Evolutionary conservation across 208 protist genomes (phyloP).

Genomic region (Naegleria lovaniensis): DNA sequence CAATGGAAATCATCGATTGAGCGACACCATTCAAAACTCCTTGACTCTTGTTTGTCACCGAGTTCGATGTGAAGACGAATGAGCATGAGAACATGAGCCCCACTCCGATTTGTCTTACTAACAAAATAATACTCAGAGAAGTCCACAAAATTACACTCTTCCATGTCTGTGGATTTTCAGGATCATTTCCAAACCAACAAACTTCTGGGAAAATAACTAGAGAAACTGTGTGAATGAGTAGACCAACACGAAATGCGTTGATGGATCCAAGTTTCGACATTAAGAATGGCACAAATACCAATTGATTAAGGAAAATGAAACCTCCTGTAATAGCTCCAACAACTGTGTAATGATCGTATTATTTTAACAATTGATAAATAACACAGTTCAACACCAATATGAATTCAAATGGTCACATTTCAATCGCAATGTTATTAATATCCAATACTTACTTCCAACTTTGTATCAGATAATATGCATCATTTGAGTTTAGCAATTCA

Average conservation of each 20-base stretch:
- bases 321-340: neutral
- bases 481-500: too few relatives aligned
- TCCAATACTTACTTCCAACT: neutral
- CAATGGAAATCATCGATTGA: neutral
- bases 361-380: too few relatives aligned
- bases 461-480: too few relatives aligned
- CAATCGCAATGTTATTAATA: too few relatives aligned
- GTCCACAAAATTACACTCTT: neutral
- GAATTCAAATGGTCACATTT: too few relatives aligned
- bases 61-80: neutral
- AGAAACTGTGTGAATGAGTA: neutral
- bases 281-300: neutral
- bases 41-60: neutral
- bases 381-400: too few relatives aligned
- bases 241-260: neutral
- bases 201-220: neutral
- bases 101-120: neutral
- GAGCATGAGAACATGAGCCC: neutral
- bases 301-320: neutral
- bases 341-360: neutral
- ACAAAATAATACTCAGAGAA: neutral
- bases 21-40: neutral
- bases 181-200: neutral
- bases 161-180: neutral
- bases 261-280: neutral